Conservation (phyloP, 2,329 filamentous ascomycete genomes). For the Niveomyces coronatus region DNA sequence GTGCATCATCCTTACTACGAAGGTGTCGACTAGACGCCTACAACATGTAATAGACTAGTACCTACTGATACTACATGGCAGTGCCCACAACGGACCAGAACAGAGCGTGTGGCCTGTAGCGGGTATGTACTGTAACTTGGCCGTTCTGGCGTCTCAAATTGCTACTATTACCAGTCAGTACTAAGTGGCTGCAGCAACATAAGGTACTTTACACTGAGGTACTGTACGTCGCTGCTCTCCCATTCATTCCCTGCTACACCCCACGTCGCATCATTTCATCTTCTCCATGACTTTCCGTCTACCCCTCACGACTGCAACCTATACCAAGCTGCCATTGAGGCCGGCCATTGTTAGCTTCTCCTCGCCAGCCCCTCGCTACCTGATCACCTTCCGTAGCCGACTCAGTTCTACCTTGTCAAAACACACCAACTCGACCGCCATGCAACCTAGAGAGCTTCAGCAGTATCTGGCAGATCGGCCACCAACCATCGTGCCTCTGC, state of each 20-base stretch:
- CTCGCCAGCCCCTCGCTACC: slow-evolving; percentile 1
- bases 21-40: too few species aligned
- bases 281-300: slow-evolving; percentile 23
- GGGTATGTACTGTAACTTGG: too few species aligned
- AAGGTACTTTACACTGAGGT: too few species aligned
- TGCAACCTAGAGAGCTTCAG: slow-evolving; percentile 50
- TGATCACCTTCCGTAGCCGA: neutral
- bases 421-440: slow-evolving; percentile 24
- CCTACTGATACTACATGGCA: too few species aligned
- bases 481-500: slow-evolving; percentile 75
- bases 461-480: slow-evolving; percentile 89
- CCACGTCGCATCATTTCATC: slow-evolving; percentile 13
- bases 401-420: slow-evolving; percentile 15
- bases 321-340: slow-evolving; percentile 24
- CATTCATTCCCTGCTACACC: slow-evolving; percentile 4
- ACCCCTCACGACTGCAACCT: slow-evolving; percentile 23
- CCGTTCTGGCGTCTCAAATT: too few species aligned
- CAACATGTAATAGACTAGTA: too few species aligned
- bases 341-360: neutral
- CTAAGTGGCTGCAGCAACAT: too few species aligned
- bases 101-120: too few species aligned
- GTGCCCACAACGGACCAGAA: too few species aligned
- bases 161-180: too few species aligned
- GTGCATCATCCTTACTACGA: too few species aligned
- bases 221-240: too few species aligned